Evolutionary conservation across 2,329 filamentous ascomycete species (phyloP), one percentile per base, ranked within the genome.

Genomic region (Pseudonectria foliicola): DNA sequence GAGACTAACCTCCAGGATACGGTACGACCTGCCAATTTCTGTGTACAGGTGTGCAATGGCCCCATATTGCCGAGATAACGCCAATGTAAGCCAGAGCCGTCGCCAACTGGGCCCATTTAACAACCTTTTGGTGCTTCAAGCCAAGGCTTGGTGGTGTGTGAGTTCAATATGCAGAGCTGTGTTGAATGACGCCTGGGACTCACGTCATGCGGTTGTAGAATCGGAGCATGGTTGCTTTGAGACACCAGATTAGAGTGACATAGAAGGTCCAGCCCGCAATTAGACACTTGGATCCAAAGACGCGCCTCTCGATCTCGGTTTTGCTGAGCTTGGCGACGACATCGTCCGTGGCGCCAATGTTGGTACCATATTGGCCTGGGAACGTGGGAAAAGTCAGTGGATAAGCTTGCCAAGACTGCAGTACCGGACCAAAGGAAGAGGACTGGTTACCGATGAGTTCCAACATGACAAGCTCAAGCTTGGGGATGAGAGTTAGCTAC

Each of bases 121-220:
- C 60, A 15, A 60, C 31, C 31, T 56, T 61, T 29, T 60, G 56
- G 35, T 64, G 59, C 38, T 49, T 51, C 4, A 64, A 49, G 1
- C 57, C 61, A 13, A 63, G 50, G 0, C 63, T 61, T 29, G 3
- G 29, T 6, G 4, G 12, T 2, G 4, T 31, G 15, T 52, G 21
- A 51, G 46, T 27, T 13, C 16, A 6, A 3, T n/a, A n/a, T 10
- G 8, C 3, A 10, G 7, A 13, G 4, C 8, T 5, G 12, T 25
- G 8, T 13, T 5, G 6, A 12, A 3, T n/a, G 11, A 13, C 24
- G 13, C 7, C 11, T 29, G 25, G 15, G 25, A 12, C 60, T 30
- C 51, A 66, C 63, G 64, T 67, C 40, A 68, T 54, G 27, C 64
- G 56, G 30, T 56, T 52, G 40, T 63, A 66, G 37, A 66, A 62